Evolutionary conservation across 345 rosid genomes (phyloP).

Genomic region (Dovyalis caffra): DNA sequence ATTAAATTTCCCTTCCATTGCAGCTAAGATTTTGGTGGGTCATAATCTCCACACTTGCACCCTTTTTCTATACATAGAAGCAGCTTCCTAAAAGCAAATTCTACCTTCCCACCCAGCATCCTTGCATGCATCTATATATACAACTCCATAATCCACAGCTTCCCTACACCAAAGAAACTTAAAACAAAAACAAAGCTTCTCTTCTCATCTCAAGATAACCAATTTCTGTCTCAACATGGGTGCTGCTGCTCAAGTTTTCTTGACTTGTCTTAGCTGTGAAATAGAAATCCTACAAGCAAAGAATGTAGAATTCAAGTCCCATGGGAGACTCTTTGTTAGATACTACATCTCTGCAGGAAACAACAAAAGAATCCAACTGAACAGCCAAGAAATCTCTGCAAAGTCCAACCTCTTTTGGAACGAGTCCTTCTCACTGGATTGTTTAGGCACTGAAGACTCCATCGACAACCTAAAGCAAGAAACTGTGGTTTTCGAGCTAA

Average conservation of each 20-base stretch:
- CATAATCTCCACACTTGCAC: background rate
- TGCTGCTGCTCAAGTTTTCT: conserved; percentile 11
- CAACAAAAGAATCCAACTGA: conserved; percentile 48
- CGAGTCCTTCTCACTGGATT: conserved; percentile 57
- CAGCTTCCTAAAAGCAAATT: conserved; percentile 9
- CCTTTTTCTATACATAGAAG: background rate
- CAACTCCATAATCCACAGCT: background rate
- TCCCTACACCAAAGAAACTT: conserved; percentile 1
- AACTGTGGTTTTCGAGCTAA: conserved; percentile 55
- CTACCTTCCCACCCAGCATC: background rate
- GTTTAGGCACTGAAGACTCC: conserved; percentile 54
- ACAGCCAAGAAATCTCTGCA: conserved; percentile 48
- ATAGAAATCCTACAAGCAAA: conserved; percentile 63
- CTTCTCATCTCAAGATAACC: background rate
- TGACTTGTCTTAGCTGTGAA: conserved; percentile 49
- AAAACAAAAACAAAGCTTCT: background rate
- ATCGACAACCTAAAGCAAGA: conserved; percentile 43
- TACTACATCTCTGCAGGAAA: conserved; percentile 58
- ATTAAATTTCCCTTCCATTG: background rate
- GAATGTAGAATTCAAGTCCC: conserved; percentile 46
- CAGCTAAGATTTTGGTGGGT: conserved; percentile 15
- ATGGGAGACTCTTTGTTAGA: conserved; percentile 54
- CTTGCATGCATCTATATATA: background rate
- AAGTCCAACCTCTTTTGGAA: conserved; percentile 48
- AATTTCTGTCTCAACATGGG: conserved; percentile 30